Conservation (phyloP, 805 yeast genomes). For the Yarrowia phangngaensis region DNA sequence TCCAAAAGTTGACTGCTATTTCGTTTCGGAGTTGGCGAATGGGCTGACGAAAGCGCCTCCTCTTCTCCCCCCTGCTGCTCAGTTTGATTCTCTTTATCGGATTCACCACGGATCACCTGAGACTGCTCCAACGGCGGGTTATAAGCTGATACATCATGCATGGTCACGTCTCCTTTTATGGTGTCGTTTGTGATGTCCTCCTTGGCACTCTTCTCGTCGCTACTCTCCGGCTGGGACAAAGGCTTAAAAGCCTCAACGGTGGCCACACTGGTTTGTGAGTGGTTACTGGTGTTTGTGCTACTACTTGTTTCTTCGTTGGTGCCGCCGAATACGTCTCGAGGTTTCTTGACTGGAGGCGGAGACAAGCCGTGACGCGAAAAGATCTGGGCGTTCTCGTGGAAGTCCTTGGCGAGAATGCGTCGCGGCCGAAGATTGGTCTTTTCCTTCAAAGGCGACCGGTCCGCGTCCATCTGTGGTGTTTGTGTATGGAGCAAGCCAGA, state of each 20-base stretch:
- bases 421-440: slow-evolving; percentile 22
- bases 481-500: too few species aligned
- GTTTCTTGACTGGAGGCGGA: slow-evolving; percentile 1
- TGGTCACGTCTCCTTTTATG: slow-evolving; percentile 5
- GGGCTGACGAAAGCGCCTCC: not conserved
- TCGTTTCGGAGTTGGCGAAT: slow-evolving; percentile 23
- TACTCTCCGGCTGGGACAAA: slow-evolving; percentile 10
- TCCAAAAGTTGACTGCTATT: slow-evolving; percentile 11
- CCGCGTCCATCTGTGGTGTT: slow-evolving; percentile 21
- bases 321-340: too few species aligned
- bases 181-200: not conserved
- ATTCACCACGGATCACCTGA: slow-evolving; percentile 8
- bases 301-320: not conserved
- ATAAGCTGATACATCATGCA: slow-evolving; percentile 9
- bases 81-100: slow-evolving; percentile 18
- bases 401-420: slow-evolving; percentile 23
- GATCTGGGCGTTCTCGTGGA: slow-evolving; percentile 17
- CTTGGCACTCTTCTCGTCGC: slow-evolving; percentile 3
- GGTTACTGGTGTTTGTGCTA: not conserved
- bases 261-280: slow-evolving; percentile 7
- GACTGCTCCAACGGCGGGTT: slow-evolving; percentile 10
- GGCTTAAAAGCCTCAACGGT: slow-evolving; percentile 15
- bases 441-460: slow-evolving; percentile 23
- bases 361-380: slow-evolving; percentile 18
- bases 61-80: not conserved